These are phyloP conservation scores for Penicillium canescens DNA, from an alignment of 495 filamentous ascomycete species.

Conservation along the genomic window DNA sequence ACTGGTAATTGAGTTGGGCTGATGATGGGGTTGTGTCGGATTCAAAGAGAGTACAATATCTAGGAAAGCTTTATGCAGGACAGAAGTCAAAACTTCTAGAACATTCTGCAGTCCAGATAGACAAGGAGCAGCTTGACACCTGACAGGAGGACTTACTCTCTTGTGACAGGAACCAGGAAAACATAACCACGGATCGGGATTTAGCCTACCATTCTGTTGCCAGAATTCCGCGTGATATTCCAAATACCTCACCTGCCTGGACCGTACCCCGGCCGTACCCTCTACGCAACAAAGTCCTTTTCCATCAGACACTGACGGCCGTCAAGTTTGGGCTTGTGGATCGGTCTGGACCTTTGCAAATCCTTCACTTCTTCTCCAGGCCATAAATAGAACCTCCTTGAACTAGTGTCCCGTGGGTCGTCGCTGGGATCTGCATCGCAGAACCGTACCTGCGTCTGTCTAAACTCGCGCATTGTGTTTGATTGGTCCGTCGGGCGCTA, in stretches of 20 bases:
- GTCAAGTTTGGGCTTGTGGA: neutral
- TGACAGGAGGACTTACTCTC: neutral
- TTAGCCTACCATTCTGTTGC: too few relatives aligned
- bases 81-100: neutral
- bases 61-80: neutral
- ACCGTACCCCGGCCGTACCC: neutral
- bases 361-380: neutral
- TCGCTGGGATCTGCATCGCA: neutral
- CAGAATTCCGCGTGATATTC: too few relatives aligned
- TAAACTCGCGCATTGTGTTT: neutral
- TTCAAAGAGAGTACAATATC: neutral
- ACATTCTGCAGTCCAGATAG: neutral
- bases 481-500: neutral
- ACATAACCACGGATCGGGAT: too few relatives aligned
- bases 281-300: neutral
- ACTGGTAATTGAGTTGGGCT: neutral
- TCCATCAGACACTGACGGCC: neutral
- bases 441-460: neutral
- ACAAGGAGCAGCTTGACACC: neutral
- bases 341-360: neutral
- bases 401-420: neutral
- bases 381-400: slow-evolving; percentile 1
- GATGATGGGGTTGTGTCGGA: neutral
- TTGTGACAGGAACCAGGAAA: neutral
- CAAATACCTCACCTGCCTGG: too few relatives aligned